Base-by-base conservation (phyloP, 768 basidiomycete species). In the Lactarius sanguifluus region DNA sequence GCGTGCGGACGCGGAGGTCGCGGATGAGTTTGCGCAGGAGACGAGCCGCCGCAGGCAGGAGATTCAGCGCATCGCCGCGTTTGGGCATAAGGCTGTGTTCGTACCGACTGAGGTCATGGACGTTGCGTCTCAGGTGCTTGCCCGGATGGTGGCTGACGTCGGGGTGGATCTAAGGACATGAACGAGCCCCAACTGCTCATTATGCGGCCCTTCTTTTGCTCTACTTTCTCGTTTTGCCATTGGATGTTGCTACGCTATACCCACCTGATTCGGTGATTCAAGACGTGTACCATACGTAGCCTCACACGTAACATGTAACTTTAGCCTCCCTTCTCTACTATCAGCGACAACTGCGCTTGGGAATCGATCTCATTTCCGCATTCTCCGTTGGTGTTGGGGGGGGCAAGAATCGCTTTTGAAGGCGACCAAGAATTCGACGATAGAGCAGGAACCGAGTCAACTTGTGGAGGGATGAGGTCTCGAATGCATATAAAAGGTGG, bases 11-110 rank as follows among this genome's bases (percentile, higher is more conserved):
- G 78, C 80, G 4, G 76, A 80, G 40, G 86, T 92, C 20, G 68
- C 77, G 25, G 87, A 92, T 70, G 76, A 70, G 59, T 92, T 88
- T 72, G 90, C 91, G 0, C 82, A 86, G 52, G 90, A 92, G 76
- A 92, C 92, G 90, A 83, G 85, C 74, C 71, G 90, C 61, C 79
- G 86, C 43, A 80, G 90, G 50, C 77, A 86, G 64, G 91, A 93
- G 65, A 82, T 92, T 28, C 69, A 78, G 25, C 81, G 85, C 61
- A 79, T 92, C 34, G 73, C 76, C 52, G 89, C 91, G 4, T 93
- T 83, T 71, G 92, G 91, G 5, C 73, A 82, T 61, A 88, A 80
- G 78, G 84, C 89, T 0, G 74, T 91, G 20, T 91, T 91, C 74
- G 87, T 85, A 4, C 87, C 90, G 20, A 77, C 81, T 0, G 88